Base-by-base conservation (phyloP, 2,329 filamentous ascomycete species). In the Claviceps digitariae region DNA sequence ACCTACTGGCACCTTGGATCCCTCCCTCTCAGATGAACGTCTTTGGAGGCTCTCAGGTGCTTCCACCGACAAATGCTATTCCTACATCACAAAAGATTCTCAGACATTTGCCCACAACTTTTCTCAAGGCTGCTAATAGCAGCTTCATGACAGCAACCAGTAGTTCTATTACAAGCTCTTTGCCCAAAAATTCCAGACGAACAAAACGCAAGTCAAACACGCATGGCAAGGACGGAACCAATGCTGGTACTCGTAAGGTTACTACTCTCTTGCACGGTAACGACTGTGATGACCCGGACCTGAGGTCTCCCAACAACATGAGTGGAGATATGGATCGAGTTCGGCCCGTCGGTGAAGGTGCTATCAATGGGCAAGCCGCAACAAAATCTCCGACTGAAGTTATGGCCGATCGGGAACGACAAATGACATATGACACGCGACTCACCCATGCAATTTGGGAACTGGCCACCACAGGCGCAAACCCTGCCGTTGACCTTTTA, bases 371-470 rank as follows among this genome's bases (percentile, higher is more conserved):
- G 59, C 58, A 63, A 60, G 50, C 71, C 3, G 66, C 73, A 15
- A 62, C 81, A 27, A 74, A 74, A 0, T 76, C 78, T 0, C 79
- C 80, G 0, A 76, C 79, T 0, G 78, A 82, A 51, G 78, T 80
- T 8, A 69, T 84, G 41, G 81, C 80, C 0, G 84, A 88, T 55
- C 82, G 81, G 58, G 84, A 90, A 63, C 80, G 87, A 7, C 84
- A 88, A 63, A 73, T 77, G 54, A 81, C 77, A 8, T 97, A 95
- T 66, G 90, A 97, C 63, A 81, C 78, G 52, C 83, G 90, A 2
- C 78, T 98, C 15, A 97, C 93, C 0, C 87, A 95, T 61, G 84
- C 87, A 12, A 97, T 96, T 59, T 98, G 93, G 93, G 86, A 91
- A 55, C 77, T 94, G 20, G 90, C 93, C 1, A 97, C 91, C 0